Percentiles rank a stretch among this genome's conserved stretches.
phyloP scores from a whole-genome alignment of 768 basidiomycete species.

The Roridomyces roridus region DNA sequence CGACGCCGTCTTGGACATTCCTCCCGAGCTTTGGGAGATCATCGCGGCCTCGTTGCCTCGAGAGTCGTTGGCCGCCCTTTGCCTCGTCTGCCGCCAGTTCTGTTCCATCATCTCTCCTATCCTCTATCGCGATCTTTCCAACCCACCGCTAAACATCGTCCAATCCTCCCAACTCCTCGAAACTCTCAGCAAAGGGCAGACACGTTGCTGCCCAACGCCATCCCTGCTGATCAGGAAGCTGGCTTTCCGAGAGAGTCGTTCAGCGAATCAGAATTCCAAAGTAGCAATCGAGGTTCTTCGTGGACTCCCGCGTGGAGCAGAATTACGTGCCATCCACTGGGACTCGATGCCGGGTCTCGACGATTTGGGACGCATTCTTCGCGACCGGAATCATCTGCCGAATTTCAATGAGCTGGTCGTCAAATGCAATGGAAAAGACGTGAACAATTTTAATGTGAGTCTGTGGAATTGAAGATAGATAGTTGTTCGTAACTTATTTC shows the following conservation, averaged over 20 bases:
- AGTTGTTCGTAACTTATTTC: background rate
- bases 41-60: constrained; percentile 56
- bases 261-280: no score
- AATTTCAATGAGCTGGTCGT: constrained; percentile 5
- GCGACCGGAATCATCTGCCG: background rate
- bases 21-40: background rate
- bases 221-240: background rate
- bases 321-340: constrained; percentile 10
- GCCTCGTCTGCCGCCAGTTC: constrained; percentile 9
- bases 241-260: background rate
- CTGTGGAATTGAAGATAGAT: background rate
- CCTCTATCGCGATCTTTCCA: constrained; percentile 3
- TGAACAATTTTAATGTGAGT: constrained; percentile 2
- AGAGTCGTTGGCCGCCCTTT: background rate
- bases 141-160: background rate
- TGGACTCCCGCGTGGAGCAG: background rate
- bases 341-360: background rate
- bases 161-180: constrained; percentile 2
- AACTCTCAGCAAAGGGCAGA: background rate
- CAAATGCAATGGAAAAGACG: background rate
- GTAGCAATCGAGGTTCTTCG: no score
- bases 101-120: background rate
- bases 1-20: no score
- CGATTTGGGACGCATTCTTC: constrained; percentile 1
- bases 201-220: background rate